These are phyloP conservation scores for Trametes gibbosa DNA, from an alignment of 768 basidiomycete genomes.

Conservation along the genomic window DNA sequence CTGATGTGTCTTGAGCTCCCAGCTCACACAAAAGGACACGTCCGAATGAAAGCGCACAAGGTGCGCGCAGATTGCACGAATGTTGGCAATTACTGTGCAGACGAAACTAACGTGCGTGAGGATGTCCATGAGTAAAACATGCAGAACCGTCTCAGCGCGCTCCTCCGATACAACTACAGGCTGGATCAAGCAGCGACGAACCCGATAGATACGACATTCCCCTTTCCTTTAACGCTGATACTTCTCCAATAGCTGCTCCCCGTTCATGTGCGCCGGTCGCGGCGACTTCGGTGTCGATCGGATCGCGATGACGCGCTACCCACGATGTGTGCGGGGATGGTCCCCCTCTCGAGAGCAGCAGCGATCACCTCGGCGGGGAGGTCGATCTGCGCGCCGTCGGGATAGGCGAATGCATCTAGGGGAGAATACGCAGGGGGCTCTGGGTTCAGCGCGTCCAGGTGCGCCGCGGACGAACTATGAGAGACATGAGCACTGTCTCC, in stretches of 20 bases:
- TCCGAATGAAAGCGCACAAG: too few species aligned
- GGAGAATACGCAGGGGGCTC: slow-evolving; percentile 89
- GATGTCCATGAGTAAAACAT: too few species aligned
- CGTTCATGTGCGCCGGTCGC: slow-evolving; percentile 28
- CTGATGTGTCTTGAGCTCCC: too few species aligned
- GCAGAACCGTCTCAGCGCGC: neutral
- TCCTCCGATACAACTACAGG: neutral
- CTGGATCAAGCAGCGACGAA: too few species aligned
- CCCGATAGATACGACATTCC: neutral
- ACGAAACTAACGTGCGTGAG: neutral
- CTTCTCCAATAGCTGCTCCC: neutral
- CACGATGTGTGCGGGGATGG: slow-evolving; percentile 57
- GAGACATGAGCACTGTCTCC: slow-evolving; percentile 12
- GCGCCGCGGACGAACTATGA: slow-evolving; percentile 13
- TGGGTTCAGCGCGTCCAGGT: slow-evolving; percentile 38
- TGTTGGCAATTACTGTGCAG: neutral
- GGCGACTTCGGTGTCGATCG: slow-evolving; percentile 49
- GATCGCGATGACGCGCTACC: slow-evolving; percentile 32
- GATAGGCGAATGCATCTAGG: slow-evolving; percentile 78
- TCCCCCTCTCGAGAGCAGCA: slow-evolving; percentile 76
- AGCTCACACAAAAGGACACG: too few species aligned
- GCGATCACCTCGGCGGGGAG: slow-evolving; percentile 90
- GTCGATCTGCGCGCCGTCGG: slow-evolving; percentile 90
- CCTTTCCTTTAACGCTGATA: too few species aligned
- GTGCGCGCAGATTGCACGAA: too few species aligned